phyloP scores from a whole-genome alignment of 176 grass and related monocot genomes.

The Rhynchospora breviuscula region DNA sequence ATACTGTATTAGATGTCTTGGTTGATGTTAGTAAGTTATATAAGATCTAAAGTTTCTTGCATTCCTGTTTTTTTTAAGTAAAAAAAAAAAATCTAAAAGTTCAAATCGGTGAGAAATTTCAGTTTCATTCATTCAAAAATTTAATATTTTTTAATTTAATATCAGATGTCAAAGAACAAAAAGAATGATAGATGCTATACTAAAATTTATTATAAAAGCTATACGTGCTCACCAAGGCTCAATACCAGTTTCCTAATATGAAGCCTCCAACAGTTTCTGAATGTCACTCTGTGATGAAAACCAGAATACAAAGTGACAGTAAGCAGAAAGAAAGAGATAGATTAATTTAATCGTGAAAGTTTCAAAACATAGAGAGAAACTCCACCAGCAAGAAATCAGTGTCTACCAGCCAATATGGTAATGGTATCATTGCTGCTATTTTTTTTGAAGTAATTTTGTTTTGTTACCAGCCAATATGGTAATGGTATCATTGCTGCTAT shows the following conservation, averaged over 20 bases:
- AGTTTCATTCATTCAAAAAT: slow-evolving; percentile 9
- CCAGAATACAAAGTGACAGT: background rate
- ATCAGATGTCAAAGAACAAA: background rate
- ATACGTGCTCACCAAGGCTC: background rate
- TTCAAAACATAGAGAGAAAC: background rate
- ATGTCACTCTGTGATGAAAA: background rate
- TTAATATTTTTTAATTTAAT: background rate
- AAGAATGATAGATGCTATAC: background rate
- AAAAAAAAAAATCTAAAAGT: background rate
- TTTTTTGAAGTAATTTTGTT: background rate
- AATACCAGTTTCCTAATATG: background rate
- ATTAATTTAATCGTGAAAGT: background rate
- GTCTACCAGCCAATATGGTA: no score
- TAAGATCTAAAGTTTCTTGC: background rate
- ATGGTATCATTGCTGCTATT: background rate
- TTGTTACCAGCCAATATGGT: background rate
- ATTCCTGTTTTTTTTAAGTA: background rate
- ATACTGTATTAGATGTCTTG: background rate
- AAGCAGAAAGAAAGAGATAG: background rate
- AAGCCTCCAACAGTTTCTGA: slow-evolving; percentile 9
- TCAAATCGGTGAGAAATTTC: background rate
- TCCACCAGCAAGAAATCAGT: background rate
- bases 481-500: background rate
- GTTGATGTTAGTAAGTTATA: background rate
- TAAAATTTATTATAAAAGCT: background rate